Percentiles rank a stretch among this genome's conserved stretches.
Conservation (phyloP, 2,329 filamentous ascomycete genomes). For the Juglanconis juglandina region DNA sequence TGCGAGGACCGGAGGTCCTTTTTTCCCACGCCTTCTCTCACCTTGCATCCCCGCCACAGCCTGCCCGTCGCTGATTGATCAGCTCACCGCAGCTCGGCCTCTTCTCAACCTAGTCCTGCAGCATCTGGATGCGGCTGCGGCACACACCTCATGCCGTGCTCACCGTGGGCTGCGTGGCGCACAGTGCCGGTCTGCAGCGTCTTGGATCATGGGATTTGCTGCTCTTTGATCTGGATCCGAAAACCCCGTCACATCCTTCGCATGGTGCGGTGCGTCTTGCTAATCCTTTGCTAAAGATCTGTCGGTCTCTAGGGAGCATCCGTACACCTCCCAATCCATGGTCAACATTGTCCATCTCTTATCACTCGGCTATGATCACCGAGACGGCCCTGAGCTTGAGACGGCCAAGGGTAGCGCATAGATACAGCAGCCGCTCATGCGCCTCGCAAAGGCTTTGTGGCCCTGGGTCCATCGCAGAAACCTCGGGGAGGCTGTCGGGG, state of each 20-base stretch:
- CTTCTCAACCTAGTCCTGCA: conserved; percentile 12
- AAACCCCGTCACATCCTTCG: conserved; percentile 2
- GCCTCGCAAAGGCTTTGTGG: too few relatives aligned
- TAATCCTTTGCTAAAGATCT: background rate
- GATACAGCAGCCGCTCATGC: background rate
- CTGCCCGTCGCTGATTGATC: conserved; percentile 11
- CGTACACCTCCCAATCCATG: too few relatives aligned
- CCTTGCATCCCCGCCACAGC: conserved; percentile 7
- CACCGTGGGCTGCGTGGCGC: background rate
- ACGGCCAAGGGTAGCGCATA: background rate
- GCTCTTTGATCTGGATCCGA: background rate
- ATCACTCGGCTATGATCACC: background rate
- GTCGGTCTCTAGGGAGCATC: background rate
- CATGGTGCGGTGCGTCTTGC: background rate
- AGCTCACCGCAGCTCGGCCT: conserved; percentile 10
- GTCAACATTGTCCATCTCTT: too few relatives aligned
- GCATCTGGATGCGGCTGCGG: conserved; percentile 5
- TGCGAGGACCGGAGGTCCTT: conserved; percentile 8
- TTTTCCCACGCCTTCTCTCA: conserved; percentile 1
- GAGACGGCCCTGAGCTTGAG: background rate
- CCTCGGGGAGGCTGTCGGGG: too few relatives aligned
- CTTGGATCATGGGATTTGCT: background rate
- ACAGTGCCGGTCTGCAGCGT: conserved; percentile 7
- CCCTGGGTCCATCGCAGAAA: too few relatives aligned
- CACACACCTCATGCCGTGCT: background rate